Base-by-base conservation (phyloP, 2,329 filamentous ascomycete species). In the Phialophora macrospora region DNA sequence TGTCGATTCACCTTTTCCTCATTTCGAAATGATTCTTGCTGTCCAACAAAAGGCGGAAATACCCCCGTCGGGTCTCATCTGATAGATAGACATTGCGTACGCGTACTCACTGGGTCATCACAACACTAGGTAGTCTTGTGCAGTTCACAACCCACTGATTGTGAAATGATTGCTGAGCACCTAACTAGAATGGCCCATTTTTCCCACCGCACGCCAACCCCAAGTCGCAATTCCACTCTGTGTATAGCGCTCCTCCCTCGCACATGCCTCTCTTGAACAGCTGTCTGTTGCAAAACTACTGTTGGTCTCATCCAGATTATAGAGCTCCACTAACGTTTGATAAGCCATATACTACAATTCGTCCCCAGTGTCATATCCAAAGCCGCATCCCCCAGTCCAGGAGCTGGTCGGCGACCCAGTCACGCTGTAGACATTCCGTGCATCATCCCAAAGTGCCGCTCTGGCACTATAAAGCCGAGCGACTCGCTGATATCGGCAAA, bases 291-390 rank as follows among this genome's bases (percentile, higher is more conserved):
- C 57, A 4, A 52, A 46, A 28, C 46, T 60, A 41, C 44, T 60
- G 46, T 52, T 41, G 2, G 46, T 60, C 11, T 52, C 46, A 17
- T 49, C 34, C 14, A 60, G 22, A 14, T 38, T 41, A 20, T 60
- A 60, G 46, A 41, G 17, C n/a, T 52, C 30, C 30, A 60, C 57
- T 20, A 38, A 14, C n/a, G 30, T 41, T 46, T 60, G 57, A 52
- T 52, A 41, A 22, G 11, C 49, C 57, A 60, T n/a, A n/a, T n/a
- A n/a, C n/a, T n/a, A 38, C 57, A 60, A 38, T 12, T 26, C 46
- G 46, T 60, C 26, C 57, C 57, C 52, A 41, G 52, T 9, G 20
- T 52, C 20, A 24, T 3, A 24, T 24, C 24, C 24, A 24, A 24
- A 24, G 24, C 2, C 24, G 24, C 24, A 3, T 24, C 3, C 24